Evolutionary conservation across 352 stramenopile genomes (phyloP).

Genomic region (Globisporangium irregulare): DNA sequence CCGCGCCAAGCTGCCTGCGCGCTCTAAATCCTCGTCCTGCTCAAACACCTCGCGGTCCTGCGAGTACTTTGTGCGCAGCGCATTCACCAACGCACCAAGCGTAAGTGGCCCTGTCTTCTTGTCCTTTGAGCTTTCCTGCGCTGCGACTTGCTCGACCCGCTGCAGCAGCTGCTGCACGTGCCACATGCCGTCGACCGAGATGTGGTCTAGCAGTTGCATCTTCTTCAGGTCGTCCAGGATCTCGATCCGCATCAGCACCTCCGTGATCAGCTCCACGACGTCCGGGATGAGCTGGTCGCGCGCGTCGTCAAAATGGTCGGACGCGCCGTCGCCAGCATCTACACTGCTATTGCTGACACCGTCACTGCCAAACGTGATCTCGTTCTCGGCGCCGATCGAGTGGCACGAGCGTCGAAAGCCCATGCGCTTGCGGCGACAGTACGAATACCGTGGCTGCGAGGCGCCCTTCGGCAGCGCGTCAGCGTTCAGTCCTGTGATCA

Average conservation of each 20-base stretch:
- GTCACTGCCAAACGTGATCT: slow-evolving; percentile 23
- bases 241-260: slow-evolving; percentile 65
- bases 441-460: slow-evolving; percentile 59
- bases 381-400: slow-evolving; percentile 57
- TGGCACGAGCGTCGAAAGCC: slow-evolving; percentile 74
- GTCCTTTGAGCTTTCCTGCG: slow-evolving; percentile 13
- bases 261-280: slow-evolving; percentile 70
- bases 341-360: neutral
- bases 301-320: slow-evolving; percentile 27
- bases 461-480: slow-evolving; percentile 70
- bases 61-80: slow-evolving; percentile 12
- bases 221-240: slow-evolving; percentile 82
- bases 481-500: slow-evolving; percentile 66
- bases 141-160: slow-evolving; percentile 24
- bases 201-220: slow-evolving; percentile 79
- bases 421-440: slow-evolving; percentile 72
- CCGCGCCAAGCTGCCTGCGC: slow-evolving; percentile 41
- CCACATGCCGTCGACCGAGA: slow-evolving; percentile 77
- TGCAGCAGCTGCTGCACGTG: slow-evolving; percentile 57
- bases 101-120: slow-evolving; percentile 5
- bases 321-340: neutral
- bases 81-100: slow-evolving; percentile 31
- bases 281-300: slow-evolving; percentile 54
- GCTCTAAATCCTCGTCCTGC: slow-evolving; percentile 36
- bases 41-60: slow-evolving; percentile 11